A percentile compares a stretch with the other conserved stretches of the same genome.
Conservation (phyloP, 164 flowering plant species). For the Cinnamomum chago region DNA sequence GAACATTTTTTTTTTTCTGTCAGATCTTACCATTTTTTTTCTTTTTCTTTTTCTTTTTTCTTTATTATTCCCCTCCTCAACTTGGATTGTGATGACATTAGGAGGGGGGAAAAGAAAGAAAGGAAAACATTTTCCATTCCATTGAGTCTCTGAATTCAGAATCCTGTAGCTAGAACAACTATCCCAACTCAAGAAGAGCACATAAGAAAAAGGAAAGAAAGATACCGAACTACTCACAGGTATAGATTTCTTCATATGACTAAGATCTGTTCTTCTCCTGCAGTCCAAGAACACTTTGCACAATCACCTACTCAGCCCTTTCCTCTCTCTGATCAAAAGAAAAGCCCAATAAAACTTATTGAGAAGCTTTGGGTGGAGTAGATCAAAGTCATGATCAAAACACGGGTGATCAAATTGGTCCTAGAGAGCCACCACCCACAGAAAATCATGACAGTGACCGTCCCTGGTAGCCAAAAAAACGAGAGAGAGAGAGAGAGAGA, state of each 20-base stretch:
- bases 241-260: constrained; percentile 53
- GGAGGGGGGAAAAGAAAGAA: too few relatives aligned
- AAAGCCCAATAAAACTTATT: constrained; percentile 7
- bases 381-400: constrained; percentile 23
- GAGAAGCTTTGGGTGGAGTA: constrained; percentile 11
- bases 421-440: constrained; percentile 29
- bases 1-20: not conserved
- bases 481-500: too few relatives aligned
- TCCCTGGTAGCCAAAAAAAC: constrained; percentile 46
- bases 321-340: not conserved
- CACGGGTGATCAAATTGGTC: constrained; percentile 36
- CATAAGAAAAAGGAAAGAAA: not conserved
- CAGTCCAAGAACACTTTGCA: constrained; percentile 11
- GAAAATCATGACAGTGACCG: constrained; percentile 49
- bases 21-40: not conserved
- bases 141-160: not conserved
- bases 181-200: not conserved
- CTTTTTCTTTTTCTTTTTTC: too few relatives aligned
- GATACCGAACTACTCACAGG: constrained; percentile 31
- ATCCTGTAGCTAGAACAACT: not conserved
- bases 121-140: too few relatives aligned
- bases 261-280: constrained; percentile 33
- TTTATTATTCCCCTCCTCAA: too few relatives aligned
- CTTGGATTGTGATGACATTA: too few relatives aligned
- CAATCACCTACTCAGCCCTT: constrained; percentile 3